phyloP scores from a whole-genome alignment of 2,329 filamentous ascomycete species.

The Amylocarpus encephaloides region DNA sequence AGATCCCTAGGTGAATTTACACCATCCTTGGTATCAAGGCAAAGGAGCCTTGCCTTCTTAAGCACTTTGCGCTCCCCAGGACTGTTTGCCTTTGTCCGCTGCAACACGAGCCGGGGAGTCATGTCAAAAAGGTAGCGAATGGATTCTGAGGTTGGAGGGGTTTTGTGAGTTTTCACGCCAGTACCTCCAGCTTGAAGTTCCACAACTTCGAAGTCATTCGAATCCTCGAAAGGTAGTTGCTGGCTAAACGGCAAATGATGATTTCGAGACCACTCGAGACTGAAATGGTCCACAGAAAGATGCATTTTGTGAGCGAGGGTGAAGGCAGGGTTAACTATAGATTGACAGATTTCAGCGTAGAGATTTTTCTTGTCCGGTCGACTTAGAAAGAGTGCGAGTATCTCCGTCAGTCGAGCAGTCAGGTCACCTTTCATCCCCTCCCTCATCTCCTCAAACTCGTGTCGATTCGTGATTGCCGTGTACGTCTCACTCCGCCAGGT shows the following conservation, averaged over 20 bases:
- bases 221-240: background rate
- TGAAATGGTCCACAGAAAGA: conserved; percentile 13
- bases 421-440: background rate
- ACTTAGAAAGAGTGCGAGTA: too few relatives aligned
- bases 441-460: background rate
- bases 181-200: background rate
- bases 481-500: conserved; percentile 12
- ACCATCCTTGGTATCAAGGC: too few relatives aligned
- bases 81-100: conserved; percentile 5
- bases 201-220: background rate
- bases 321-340: conserved; percentile 12
- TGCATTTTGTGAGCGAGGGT: conserved; percentile 15
- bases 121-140: conserved; percentile 13
- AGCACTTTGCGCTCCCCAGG: conserved; percentile 7
- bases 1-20: too few relatives aligned
- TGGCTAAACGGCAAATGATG: background rate
- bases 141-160: background rate
- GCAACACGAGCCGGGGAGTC: conserved; percentile 2
- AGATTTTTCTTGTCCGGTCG: too few relatives aligned
- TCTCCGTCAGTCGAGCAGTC: background rate
- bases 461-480: conserved; percentile 6
- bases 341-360: too few relatives aligned
- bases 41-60: background rate
- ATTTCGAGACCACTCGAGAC: conserved; percentile 4
- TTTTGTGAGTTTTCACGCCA: background rate